phyloP scores from a whole-genome alignment of 352 stramenopile genomes.

The Globisporangium cystogenes region DNA sequence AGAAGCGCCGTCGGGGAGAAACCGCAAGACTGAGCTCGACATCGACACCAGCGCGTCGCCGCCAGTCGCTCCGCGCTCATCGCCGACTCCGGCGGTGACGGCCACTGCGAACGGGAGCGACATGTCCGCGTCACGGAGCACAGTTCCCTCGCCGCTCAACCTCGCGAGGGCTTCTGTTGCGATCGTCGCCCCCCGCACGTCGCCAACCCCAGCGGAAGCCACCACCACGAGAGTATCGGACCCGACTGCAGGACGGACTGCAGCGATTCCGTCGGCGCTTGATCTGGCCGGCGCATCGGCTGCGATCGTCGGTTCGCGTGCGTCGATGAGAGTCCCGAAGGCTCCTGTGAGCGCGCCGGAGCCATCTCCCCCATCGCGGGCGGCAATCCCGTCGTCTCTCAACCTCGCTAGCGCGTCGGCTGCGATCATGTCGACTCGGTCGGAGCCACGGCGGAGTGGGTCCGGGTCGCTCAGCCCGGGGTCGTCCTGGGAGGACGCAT shows the following conservation, averaged over 20 bases:
- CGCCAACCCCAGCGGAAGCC: neutral
- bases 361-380: neutral
- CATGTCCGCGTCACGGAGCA: neutral
- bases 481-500: neutral
- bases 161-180: neutral
- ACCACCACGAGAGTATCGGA: neutral
- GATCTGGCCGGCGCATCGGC: neutral
- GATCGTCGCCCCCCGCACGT: neutral
- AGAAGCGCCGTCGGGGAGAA: neutral
- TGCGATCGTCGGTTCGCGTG: neutral
- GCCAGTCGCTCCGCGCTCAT: neutral
- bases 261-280: neutral
- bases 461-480: neutral
- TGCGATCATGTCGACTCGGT: conserved; percentile 12
- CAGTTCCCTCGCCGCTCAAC: conserved; percentile 4
- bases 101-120: neutral
- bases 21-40: conserved; percentile 10
- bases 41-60: conserved; percentile 11
- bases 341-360: neutral
- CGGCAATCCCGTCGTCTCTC: conserved; percentile 2
- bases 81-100: neutral
- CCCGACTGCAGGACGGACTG: neutral
- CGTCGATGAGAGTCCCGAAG: neutral
- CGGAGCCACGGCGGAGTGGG: conserved; percentile 1
- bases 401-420: conserved; percentile 7